Evolutionary conservation across 2,329 filamentous ascomycete genomes (phyloP), one percentile per base, ranked within the genome.

Genomic region (Orbilia brochopaga): DNA sequence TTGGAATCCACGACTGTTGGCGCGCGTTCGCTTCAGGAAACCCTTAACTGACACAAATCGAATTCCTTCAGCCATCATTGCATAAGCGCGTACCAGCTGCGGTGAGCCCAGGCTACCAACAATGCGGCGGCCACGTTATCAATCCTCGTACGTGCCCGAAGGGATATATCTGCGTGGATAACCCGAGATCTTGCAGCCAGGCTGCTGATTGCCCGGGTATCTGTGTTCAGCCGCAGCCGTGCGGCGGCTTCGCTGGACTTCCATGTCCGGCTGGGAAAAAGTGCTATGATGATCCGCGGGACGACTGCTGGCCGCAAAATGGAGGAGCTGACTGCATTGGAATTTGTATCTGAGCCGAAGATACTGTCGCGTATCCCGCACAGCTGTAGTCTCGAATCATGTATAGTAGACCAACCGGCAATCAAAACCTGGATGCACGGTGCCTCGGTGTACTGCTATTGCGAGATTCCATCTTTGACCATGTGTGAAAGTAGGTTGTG

Each of bases 271-370:
- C 63, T 10, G 78, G 77, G 0, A 76, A 79, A 76, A 75, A 76
- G 8, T 83, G 82, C 64, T 74, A 80, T 35, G 81, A 83, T 76
- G 79, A 82, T 72, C 80, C 80, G 3, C 74, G 78, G 10, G 81
- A 83, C 73, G 76, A 78, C 11, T 83, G 81, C 69, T 78, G 80
- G 74, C 78, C 79, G 0, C 19, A 72, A 23, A 75, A 77, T 1
- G 81, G 81, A 0, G 81, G 80, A 0, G 77, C 78, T 1, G 81
- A 83, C 73, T 83, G 81, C 67, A 78, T 76, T 2, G 81, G 81
- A 0, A 74, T 83, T 32, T 83, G 82, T 55, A 75, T 79, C 2
- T 66, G 30, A n/a, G 11, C n/a, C n/a, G n/a, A n/a, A n/a, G n/a
- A n/a, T n/a, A n/a, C n/a, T n/a, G n/a, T n/a, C n/a, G n/a, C n/a